Base-by-base conservation (phyloP, 305 asterid genomes). In the Plantago coronopus region DNA sequence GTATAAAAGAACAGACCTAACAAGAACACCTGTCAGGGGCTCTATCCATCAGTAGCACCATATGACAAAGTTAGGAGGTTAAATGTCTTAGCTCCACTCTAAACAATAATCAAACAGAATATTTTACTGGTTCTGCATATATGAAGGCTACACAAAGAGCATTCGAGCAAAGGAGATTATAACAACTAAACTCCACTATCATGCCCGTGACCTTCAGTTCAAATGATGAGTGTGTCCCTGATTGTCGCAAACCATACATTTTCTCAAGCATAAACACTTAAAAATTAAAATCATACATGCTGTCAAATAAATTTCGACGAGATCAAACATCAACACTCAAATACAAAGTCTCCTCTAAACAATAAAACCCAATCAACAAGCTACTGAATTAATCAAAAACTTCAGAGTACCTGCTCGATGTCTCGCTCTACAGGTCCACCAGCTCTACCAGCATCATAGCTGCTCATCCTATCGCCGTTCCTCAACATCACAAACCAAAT, bases 371-470 rank as follows among this genome's bases (percentile, higher is more conserved):
- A 45, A 16, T 45, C 11, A 17, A 14, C 48, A 44, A 44, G 19
- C 48, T 14, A 44, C 1, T 17, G 4, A 31, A 40, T 16, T 27
- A 27, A 47, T 31, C 55, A 13, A 47, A 19, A 61, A 48, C 25
- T 46, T 27, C 6, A 12, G 16, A 4, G 49, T 69, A 80, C 85
- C 79, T 72, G 85, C 68, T 80, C 85, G 49, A 77, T 77, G 72
- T 80, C 85, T 67, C 83, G 77, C 80, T 80, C 85, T 54, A 69
- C 72, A n/a, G 85, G 63, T 23, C 81, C 83, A 69, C 81, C 83
- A 64, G 69, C 75, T 77, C 83, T 74, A 60, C 68, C 67, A 59
- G 58, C 74, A 53, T 80, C 85, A 64, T 78, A 71, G 75, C 70
- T 76, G 58, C 74, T 69, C 85, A 80, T 77, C 75, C 81, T 74